Percentiles rank a stretch among this genome's conserved stretches.
phyloP scores from a whole-genome alignment of 2,329 filamentous ascomycete species.

The Verticillium klebahnii region DNA sequence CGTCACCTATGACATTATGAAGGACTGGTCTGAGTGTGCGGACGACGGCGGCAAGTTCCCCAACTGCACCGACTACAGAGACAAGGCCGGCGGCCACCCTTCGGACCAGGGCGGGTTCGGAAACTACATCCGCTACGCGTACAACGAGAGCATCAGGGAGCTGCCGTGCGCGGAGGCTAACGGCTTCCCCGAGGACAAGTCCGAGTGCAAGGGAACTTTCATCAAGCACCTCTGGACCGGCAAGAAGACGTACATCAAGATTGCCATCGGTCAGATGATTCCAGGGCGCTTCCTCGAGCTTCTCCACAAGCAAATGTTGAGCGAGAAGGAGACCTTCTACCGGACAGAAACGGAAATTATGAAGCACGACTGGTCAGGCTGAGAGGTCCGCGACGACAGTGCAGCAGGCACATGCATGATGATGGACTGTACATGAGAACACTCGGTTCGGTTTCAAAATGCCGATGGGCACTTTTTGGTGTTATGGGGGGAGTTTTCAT shows the following conservation, averaged over 20 bases:
- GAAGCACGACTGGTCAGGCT: neutral
- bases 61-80: constrained; percentile 32
- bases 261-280: constrained; percentile 30
- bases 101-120: constrained; percentile 41
- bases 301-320: constrained; percentile 29
- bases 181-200: constrained; percentile 32
- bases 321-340: constrained; percentile 27
- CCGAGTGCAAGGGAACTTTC: constrained; percentile 33
- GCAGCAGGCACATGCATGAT: neutral
- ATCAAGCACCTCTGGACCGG: constrained; percentile 39
- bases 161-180: constrained; percentile 38
- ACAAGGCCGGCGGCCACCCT: constrained; percentile 29
- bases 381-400: neutral
- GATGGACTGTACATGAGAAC: neutral
- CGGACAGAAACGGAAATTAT: constrained; percentile 23
- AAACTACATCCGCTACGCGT: constrained; percentile 37
- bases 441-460: neutral
- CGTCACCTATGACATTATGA: constrained; percentile 1
- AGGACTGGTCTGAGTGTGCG: constrained; percentile 1
- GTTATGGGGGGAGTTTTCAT: neutral
- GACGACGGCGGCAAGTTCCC: constrained; percentile 1
- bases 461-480: neutral
- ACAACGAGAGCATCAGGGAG: constrained; percentile 31
- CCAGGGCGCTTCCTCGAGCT: constrained; percentile 28
- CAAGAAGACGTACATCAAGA: constrained; percentile 33